Evolutionary conservation across 2,329 filamentous ascomycete genomes (phyloP).

Genomic region (Apiospora malaysiana): DNA sequence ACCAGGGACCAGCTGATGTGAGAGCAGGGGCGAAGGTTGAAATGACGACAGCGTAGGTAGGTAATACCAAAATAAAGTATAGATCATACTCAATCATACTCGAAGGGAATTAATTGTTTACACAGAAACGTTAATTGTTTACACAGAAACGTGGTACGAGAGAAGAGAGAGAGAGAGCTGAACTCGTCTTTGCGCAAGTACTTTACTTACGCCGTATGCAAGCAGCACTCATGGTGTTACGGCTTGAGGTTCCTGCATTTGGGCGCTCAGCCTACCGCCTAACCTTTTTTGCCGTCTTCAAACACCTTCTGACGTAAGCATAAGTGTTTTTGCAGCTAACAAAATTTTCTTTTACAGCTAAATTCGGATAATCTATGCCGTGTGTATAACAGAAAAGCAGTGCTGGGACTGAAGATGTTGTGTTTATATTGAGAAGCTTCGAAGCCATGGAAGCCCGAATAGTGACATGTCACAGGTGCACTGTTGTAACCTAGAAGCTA

Average conservation of each 20-base stretch:
- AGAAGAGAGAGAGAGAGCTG: no score
- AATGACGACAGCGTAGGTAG: background rate
- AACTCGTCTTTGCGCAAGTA: background rate
- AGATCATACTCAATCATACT: no score
- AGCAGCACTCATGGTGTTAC: background rate
- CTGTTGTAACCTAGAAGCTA: background rate
- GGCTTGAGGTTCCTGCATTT: background rate
- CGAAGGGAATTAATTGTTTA: background rate
- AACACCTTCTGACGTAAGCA: background rate
- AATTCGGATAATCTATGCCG: background rate
- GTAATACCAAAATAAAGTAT: background rate
- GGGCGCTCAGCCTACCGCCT: background rate
- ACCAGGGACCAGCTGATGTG: background rate
- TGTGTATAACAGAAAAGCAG: background rate
- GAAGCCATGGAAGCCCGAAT: background rate
- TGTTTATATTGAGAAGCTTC: background rate
- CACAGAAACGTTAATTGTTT: background rate
- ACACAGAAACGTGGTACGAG: background rate
- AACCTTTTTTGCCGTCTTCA: background rate
- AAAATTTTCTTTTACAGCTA: no score
- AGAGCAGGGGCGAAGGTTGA: background rate
- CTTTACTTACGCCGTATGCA: slow-evolving; percentile 1
- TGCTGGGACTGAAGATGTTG: background rate
- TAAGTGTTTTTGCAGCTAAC: background rate
- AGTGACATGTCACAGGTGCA: no score